Conservation (phyloP, 306 rosid genomes). For the Benincasa hispida region DNA sequence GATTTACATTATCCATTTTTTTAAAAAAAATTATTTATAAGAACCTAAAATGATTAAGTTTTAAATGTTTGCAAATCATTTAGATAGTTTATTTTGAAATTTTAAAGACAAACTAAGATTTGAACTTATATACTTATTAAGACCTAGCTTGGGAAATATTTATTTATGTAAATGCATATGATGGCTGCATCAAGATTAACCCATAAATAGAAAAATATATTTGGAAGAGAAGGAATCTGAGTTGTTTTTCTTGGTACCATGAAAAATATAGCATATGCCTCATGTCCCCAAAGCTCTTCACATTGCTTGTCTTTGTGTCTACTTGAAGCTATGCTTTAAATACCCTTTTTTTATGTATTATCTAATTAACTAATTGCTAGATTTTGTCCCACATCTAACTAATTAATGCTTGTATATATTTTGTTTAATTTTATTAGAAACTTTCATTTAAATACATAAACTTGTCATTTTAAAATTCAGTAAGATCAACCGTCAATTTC, state of each 20-base stretch:
- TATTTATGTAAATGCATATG: background rate
- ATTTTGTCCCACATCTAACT: conserved; percentile 30
- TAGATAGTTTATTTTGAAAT: too few species aligned
- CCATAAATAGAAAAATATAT: conserved; percentile 15
- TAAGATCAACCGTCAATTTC: background rate
- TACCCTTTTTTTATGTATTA: background rate
- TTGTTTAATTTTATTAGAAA: background rate
- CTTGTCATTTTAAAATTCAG: background rate
- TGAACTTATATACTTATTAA: too few species aligned
- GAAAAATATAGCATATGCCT: conserved; percentile 29
- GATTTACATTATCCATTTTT: too few species aligned
- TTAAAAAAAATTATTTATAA: too few species aligned
- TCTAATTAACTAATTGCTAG: conserved; percentile 9
- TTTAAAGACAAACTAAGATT: too few species aligned
- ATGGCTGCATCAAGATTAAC: conserved; percentile 29
- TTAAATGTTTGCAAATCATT: too few species aligned
- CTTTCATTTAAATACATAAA: background rate
- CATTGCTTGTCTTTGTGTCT: conserved; percentile 26
- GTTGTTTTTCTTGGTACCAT: conserved; percentile 38
- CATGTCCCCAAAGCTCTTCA: conserved; percentile 44
- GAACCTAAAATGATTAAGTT: too few species aligned
- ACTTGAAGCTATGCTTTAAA: conserved; percentile 4
- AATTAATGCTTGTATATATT: background rate
- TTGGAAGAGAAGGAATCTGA: conserved; percentile 28
- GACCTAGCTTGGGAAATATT: too few species aligned